Base-by-base conservation (phyloP, 2,329 filamentous ascomycete genomes). In the Byssothecium circinans region DNA sequence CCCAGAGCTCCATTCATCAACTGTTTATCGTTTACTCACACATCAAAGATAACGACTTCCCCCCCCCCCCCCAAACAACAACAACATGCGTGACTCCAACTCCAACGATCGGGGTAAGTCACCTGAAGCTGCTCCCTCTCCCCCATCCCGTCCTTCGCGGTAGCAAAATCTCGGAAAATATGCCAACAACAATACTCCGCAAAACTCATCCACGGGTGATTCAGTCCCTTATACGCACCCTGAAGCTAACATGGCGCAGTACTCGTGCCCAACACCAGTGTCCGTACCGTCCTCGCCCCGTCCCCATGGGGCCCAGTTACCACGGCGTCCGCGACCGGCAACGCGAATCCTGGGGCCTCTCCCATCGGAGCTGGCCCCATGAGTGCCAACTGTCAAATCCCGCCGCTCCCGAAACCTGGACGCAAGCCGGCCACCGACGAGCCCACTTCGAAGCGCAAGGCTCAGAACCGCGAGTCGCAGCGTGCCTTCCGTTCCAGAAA, bases 401-500 rank as follows among this genome's bases (percentile, higher is more conserved):
- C 72, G 27, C 63, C 74, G 5, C 70, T 75, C 19, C 75, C 75
- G 8, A 75, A 74, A 77, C 92, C 94, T 18, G 92, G 92, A 40
- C 85, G 92, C 60, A 97, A 97, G 78, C 91, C 92, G 2, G 89
- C 90, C 38, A 95, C 89, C 29, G 91, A 96, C 67, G 95, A 91
- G 43, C 91, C 91, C 12, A 88, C 89, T 1, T 95, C 91, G 36
- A 95, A 95, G 75, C 84, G 94, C 57, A 95, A 96, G 77, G 88
- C 89, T 1, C 94, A 97, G 75, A 97, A 97, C 71, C 83, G 94
- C 50, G 88, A 89, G 38, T 92, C 92, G 2, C 92, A 97, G 74
- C 80, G 92, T 49, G 89, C 88, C 1, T 97, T 97, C 72, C 82
- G 92, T 25, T 91, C 96, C 73, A 81, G 92, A 48, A 83, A 92